phyloP scores from a whole-genome alignment of 2,329 filamentous ascomycete genomes.

The Onygenales sp. region DNA sequence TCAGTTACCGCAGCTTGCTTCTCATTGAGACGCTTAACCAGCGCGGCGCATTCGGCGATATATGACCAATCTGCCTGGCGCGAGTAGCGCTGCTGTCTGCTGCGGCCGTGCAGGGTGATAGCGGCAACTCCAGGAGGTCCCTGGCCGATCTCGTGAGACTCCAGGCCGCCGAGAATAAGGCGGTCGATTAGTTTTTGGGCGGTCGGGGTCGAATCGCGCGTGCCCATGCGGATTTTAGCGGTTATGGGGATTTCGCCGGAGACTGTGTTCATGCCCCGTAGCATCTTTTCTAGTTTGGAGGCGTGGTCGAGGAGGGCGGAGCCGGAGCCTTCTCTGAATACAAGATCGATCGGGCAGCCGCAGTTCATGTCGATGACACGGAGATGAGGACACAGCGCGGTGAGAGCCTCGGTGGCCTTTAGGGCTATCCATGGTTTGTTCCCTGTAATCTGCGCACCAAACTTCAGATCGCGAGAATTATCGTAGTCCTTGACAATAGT shows the following conservation, averaged over 20 bases:
- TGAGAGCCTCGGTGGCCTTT: constrained; percentile 77
- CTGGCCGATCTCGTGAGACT: constrained; percentile 54
- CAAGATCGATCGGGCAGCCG: constrained; percentile 90
- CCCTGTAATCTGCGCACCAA: constrained; percentile 85
- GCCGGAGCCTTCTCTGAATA: constrained; percentile 79
- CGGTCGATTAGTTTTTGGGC: constrained; percentile 74
- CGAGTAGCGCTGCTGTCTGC: constrained; percentile 89
- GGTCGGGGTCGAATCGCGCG: constrained; percentile 67
- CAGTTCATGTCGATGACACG: constrained; percentile 94
- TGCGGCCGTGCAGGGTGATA: constrained; percentile 90
- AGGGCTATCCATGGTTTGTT: constrained; percentile 86
- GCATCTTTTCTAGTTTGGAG: constrained; percentile 84
- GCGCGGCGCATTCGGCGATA: constrained; percentile 77
- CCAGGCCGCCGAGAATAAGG: constrained; percentile 68
- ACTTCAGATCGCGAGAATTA: constrained; percentile 71
- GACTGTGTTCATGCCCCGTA: constrained; percentile 91
- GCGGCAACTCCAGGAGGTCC: constrained; percentile 81
- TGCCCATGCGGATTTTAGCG: constrained; percentile 88
- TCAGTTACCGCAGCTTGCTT: constrained; percentile 59
- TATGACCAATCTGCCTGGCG: constrained; percentile 90
- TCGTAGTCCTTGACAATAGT: constrained; percentile 66
- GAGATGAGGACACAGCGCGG: constrained; percentile 66
- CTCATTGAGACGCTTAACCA: constrained; percentile 71
- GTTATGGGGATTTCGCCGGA: constrained; percentile 87
- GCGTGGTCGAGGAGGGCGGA: constrained; percentile 84